Evolutionary conservation across 257 asterid species (phyloP).

Genomic region (Mentha longifolia): DNA sequence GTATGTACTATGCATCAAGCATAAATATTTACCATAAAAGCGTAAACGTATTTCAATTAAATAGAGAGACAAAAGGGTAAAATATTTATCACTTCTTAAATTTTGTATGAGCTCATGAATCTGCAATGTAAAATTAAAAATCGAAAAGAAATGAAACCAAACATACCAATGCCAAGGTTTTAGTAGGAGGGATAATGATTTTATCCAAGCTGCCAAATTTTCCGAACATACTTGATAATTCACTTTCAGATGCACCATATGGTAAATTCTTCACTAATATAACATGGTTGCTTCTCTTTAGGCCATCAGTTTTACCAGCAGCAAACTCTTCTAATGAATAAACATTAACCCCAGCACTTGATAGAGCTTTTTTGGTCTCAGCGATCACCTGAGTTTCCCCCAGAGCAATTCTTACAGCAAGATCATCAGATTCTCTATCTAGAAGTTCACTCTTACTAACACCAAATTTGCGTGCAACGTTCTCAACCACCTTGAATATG

Average conservation of each 20-base stretch:
- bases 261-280: constrained; percentile 93
- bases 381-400: constrained; percentile 97
- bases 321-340: constrained; percentile 77
- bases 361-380: constrained; percentile 88
- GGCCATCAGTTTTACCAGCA: constrained; percentile 72
- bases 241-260: constrained; percentile 82
- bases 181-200: constrained; percentile 80
- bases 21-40: background rate
- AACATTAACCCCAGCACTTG: constrained; percentile 80
- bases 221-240: constrained; percentile 78
- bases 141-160: constrained; percentile 13
- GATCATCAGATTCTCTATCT: constrained; percentile 79
- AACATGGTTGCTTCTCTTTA: constrained; percentile 90
- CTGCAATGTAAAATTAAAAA: constrained; percentile 13
- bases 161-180: constrained; percentile 93
- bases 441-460: constrained; percentile 85
- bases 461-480: constrained; percentile 85
- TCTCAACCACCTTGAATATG: constrained; percentile 75
- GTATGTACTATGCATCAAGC: background rate
- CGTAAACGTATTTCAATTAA: constrained; percentile 1
- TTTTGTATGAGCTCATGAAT: background rate
- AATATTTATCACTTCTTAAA: background rate
- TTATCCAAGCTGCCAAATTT: constrained; percentile 89
- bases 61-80: background rate
- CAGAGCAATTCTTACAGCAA: constrained; percentile 84